These are phyloP conservation scores for Penicillium digitatum DNA, from an alignment of 2,329 filamentous ascomycete species.

Conservation along the genomic window DNA sequence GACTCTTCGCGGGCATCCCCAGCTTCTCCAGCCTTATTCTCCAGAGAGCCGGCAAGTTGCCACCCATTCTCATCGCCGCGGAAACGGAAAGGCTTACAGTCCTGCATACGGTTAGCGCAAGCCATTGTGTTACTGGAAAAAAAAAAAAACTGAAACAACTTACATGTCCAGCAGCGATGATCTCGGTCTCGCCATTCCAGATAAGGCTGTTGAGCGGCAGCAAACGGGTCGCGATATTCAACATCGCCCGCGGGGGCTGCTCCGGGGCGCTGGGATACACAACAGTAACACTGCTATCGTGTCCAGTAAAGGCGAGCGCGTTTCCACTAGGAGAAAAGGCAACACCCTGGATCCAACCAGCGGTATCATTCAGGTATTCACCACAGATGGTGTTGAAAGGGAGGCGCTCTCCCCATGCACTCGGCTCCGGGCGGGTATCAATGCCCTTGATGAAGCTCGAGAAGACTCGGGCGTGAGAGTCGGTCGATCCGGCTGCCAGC, in stretches of 20 bases:
- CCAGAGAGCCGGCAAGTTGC: constrained; percentile 76
- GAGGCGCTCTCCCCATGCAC: constrained; percentile 88
- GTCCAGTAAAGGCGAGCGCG: constrained; percentile 87
- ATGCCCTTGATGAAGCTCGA: constrained; percentile 95
- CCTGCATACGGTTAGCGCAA: constrained; percentile 35
- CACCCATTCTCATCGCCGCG: constrained; percentile 74
- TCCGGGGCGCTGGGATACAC: constrained; percentile 92
- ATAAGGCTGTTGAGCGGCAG: constrained; percentile 89
- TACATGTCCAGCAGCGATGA: constrained; percentile 88
- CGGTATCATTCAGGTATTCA: constrained; percentile 92
- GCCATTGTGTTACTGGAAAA: not conserved
- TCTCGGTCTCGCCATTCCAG: constrained; percentile 88
- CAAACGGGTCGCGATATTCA: constrained; percentile 84
- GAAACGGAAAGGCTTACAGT: constrained; percentile 85
- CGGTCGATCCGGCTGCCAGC: constrained; percentile 90
- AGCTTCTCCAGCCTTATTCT: constrained; percentile 62
- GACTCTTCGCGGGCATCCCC: constrained; percentile 73
- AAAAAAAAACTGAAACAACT: constrained; percentile 25
- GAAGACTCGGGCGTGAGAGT: constrained; percentile 92
- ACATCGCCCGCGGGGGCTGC: constrained; percentile 81
- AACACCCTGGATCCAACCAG: constrained; percentile 92
- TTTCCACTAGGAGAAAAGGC: constrained; percentile 90
- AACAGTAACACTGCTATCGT: constrained; percentile 94
- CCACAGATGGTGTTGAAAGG: constrained; percentile 99
- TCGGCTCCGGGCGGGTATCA: constrained; percentile 78